Base-by-base conservation (phyloP, 306 rosid genomes). In the Fragaria vesca region DNA sequence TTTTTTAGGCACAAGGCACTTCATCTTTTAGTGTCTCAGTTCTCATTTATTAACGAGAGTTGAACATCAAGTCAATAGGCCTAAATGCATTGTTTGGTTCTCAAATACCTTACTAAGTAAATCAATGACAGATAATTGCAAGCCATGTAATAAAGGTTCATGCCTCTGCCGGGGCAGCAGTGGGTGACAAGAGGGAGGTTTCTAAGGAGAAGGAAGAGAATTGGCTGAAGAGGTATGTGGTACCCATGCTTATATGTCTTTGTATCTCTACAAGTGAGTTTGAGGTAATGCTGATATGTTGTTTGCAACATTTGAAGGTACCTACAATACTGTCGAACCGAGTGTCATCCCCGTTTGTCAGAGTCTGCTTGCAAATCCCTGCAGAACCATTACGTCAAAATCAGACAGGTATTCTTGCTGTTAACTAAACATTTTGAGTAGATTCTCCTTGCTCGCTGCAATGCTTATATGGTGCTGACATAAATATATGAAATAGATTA, bases 61-160 rank as follows among this genome's bases (percentile, higher is more conserved):
- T 20, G 51, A 66, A 66, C 5, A 38, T 21, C 0, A 26, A 26
- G 38, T 61, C 8, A 21, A 60, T 12, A 16, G 21, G 43, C 24
- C 34, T 63, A 63, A 32, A 63, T 63, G 8, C 34, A 13, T 1
- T 8, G 0, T 32, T 66, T 36, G 47, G 70, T 68, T 43, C 18
- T 68, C 51, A 50, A 71, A 11, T 50, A 58, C 26, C 43, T 81
- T 69, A 81, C 32, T 42, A 48, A 28, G 72, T 51, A 69, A 70
- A 43, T 80, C 76, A 4, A 75, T 85, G 79, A 55, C 97, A 95
- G 99, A 79, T 85, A 63, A 95, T 95, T 81, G 97, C 97, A 40
- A 91, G 91, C 81, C 99, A 95, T 82, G 86, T 95, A 88, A 91
- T 95, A 73, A 93, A 86, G 84, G 87, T 95, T 45, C 99, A 95